Evolutionary conservation across 306 rosid genomes (phyloP), one percentile per base, ranked within the genome.

Genomic region (Carpinus fangiana): DNA sequence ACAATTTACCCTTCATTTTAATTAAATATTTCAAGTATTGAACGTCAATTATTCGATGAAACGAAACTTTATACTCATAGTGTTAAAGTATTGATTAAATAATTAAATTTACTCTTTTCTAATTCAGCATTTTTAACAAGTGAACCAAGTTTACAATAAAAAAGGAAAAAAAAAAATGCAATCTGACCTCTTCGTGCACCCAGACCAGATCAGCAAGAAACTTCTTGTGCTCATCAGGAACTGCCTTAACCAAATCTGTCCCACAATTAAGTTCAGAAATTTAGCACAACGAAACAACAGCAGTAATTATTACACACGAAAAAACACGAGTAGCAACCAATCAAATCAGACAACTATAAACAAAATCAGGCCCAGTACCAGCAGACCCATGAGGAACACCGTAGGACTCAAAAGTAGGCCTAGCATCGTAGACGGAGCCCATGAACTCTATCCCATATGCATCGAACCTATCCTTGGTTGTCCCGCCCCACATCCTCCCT

Each of bases 381-480:
- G 97, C 85, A 7, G 97, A 95, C 36, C 97, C 98, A 85, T 95
- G 98, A 14, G 90, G 90, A 72, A 95, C 96, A 2, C 96, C 98
- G 55, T 92, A 88, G 17, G 98, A 95, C 7, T 81, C 81, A 80
- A 93, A 95, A 0, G 97, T 93, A 2, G 97, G 91, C 2, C 72
- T 89, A 45, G 91, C 97, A 50, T 93, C 99, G 7, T 92, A 90
- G 69, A 95, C 93, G 5, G 99, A 95, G 13, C 98, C 99, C 82
- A 74, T 74, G 76, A 87, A 92, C 2, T 86, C 77, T 0, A 55
- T 87, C n/a, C 89, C 89, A 6, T 81, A 89, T 12, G 2, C 13
- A 54, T 92, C 87, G 2, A 75, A 20, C 84, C 70, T 85, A 2
- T 1, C 91, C 81, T 74, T 87, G n/a, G 87, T 95, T 0, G 12